Base-by-base conservation (phyloP, 257 asterid genomes). In the Cinchona pubescens region DNA sequence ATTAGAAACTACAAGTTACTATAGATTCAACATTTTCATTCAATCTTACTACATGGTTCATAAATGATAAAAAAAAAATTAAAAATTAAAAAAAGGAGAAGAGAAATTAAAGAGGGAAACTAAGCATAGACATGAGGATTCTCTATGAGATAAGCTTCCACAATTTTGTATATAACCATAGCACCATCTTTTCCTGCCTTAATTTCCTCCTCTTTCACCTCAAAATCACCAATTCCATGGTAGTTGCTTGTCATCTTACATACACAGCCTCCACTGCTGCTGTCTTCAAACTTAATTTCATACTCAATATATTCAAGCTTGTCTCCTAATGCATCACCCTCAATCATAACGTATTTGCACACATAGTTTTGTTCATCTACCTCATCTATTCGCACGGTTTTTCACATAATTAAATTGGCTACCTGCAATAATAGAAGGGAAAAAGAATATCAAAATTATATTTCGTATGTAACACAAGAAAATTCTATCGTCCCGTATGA, bases 221-320 rank as follows among this genome's bases (percentile, higher is more conserved):
- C 84, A 85, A 69, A 75, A 56, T 79, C 76, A 8, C 80, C 87
- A 3, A 77, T 38, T 12, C 79, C 34, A 2, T 55, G 74, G 71
- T 86, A 86, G 55, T 84, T 80, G 35, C 87, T 85, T 7, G 65
- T 74, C 87, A 85, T 83, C 81, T 83, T 87, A 71, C 85, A 81
- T 27, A 85, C 23, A 59, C 80, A 85, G 0, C 85, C 84, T 11
- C 85, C 84, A 38, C 77, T 74, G 30, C 6, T 25, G 30, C 79
- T 67, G 16, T 78, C 51, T 69, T 86, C 86, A 7, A 86, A 84
- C 76, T 79, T 79, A 43, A 82, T 82, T 29, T 86, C 88, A 15
- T 84, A 82, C 2, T 60, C 79, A 29, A 86, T 83, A 2, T 51
- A 82, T 21, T 84, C 87, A 7, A 86, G 85, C 75, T 74, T 80